Base-by-base conservation (phyloP, 805 yeast species). In the Kurtzmaniella fragi region DNA sequence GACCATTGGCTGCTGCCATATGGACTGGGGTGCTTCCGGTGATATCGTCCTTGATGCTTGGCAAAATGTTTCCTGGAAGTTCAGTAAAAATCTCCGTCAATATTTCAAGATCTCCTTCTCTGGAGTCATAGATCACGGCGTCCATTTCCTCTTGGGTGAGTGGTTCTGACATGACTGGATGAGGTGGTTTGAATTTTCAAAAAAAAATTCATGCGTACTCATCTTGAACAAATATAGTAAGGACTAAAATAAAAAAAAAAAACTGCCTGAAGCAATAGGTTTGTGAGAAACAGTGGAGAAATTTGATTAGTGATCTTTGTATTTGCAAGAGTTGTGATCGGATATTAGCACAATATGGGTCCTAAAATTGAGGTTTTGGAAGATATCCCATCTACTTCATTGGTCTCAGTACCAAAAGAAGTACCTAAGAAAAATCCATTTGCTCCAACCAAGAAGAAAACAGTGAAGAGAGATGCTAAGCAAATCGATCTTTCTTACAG, bases 1-100 rank as follows among this genome's bases (percentile, higher is more conserved):
- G 95, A 1, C 97, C 99, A 62, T 93, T 93, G 20, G 95, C 99
- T 17, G 95, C 81, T 0, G 98, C 97, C 90, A 87, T 86, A 57
- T 93, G 99, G 36, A 93, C 64, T 6, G 95, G 84, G 0, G 96
- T 86, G 37, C 85, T 77, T 30, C 71, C 58, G 2, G 90, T 72
- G 38, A 59, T 67, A 34, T 78, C 81, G 49, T 90, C 95, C 46
- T 71, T 69, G 47, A 84, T 80, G 4, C 49, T 54, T 44, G 55
- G 46, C 53, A 71, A 44, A 43, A 64, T 52, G 1, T 56, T 55
- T 2, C 82, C 71, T 36, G 77, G 74, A 37, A 76, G 67, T 38
- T 76, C 77, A 13, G 73, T 67, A 50, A 93, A 84, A 31, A 85
- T 77, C 44, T 74, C 85, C 50, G 75, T 70, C 40, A 93, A 61